Percentiles rank a stretch among this genome's conserved stretches.
Conservation (phyloP, 116 monocot genomes). For the Trichopus zeylanicus region DNA sequence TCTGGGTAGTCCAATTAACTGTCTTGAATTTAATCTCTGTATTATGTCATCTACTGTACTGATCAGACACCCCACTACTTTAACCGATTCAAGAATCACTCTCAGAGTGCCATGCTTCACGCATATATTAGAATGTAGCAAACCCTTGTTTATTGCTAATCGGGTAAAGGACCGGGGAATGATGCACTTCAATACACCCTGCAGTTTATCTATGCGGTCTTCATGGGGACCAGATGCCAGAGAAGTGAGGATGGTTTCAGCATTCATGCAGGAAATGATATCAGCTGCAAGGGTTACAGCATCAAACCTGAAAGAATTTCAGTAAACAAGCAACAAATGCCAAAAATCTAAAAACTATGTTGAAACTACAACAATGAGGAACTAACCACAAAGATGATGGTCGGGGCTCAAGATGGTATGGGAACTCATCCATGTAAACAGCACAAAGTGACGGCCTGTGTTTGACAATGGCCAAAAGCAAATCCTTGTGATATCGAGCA, state of each 20-base stretch:
- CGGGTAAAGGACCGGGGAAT: slow-evolving; percentile 57
- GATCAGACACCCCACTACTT: slow-evolving; percentile 40
- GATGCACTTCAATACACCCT: slow-evolving; percentile 61
- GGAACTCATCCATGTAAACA: slow-evolving; percentile 71
- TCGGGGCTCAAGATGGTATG: slow-evolving; percentile 69
- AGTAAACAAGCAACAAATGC: slow-evolving; percentile 1
- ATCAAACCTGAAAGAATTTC: slow-evolving; percentile 62
- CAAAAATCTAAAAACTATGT: neutral
- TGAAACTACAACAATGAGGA: slow-evolving; percentile 1
- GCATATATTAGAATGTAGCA: slow-evolving; percentile 60
- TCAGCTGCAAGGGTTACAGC: slow-evolving; percentile 85
- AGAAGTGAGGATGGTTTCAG: slow-evolving; percentile 11
- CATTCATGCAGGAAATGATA: slow-evolving; percentile 49
- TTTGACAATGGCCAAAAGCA: slow-evolving; percentile 69
- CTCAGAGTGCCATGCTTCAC: slow-evolving; percentile 79
- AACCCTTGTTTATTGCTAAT: slow-evolving; percentile 59
- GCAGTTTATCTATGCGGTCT: slow-evolving; percentile 22
- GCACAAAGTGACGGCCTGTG: slow-evolving; percentile 50
- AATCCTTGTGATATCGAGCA: slow-evolving; percentile 41
- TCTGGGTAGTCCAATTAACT: neutral
- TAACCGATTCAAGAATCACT: slow-evolving; percentile 65
- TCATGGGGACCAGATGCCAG: slow-evolving; percentile 15
- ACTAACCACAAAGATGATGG: slow-evolving; percentile 66
- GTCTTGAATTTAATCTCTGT: slow-evolving; percentile 5
- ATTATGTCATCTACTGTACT: slow-evolving; percentile 26